Evolutionary conservation across 108 stramenopile species (phyloP).

Genomic region (Fistulifera pelliculosa): DNA sequence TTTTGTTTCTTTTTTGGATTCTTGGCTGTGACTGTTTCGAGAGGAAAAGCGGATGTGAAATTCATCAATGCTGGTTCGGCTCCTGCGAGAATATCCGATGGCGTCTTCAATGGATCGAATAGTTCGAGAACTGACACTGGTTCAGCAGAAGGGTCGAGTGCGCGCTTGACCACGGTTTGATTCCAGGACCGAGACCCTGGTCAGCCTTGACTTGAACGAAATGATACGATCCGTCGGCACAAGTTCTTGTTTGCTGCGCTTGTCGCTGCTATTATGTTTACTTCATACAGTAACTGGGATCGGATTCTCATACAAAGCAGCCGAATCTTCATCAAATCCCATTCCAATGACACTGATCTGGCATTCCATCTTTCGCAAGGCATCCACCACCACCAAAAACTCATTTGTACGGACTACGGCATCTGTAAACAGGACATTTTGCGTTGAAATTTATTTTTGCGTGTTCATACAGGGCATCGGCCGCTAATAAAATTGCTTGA

Average conservation of each 20-base stretch:
- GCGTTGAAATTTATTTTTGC: slow-evolving; percentile 32
- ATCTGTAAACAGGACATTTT: slow-evolving; percentile 75
- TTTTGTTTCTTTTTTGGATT: neutral
- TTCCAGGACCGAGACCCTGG: slow-evolving; percentile 22
- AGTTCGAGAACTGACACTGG: slow-evolving; percentile 10
- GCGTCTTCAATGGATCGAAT: slow-evolving; percentile 23
- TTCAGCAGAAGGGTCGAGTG: slow-evolving; percentile 13
- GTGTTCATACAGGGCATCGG: slow-evolving; percentile 58
- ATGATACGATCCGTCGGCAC: slow-evolving; percentile 24
- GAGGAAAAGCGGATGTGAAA: slow-evolving; percentile 20
- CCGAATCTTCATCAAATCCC: slow-evolving; percentile 22
- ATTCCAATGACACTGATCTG: slow-evolving; percentile 54
- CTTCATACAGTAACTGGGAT: neutral
- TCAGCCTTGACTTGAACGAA: neutral
- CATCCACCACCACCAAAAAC: slow-evolving; percentile 43
- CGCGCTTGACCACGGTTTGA: slow-evolving; percentile 35
- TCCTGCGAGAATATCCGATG: slow-evolving; percentile 9
- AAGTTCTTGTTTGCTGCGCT: slow-evolving; percentile 13
- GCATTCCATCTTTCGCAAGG: slow-evolving; percentile 44
- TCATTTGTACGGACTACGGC: slow-evolving; percentile 41
- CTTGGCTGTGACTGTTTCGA: slow-evolving; percentile 16
- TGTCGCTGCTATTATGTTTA: neutral
- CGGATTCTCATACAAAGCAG: slow-evolving; percentile 2
- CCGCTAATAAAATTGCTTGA: slow-evolving; percentile 66
- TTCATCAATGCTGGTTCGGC: slow-evolving; percentile 14